Conservation (phyloP, 441 rosid genomes). For the Pelargonium fulgidum region DNA sequence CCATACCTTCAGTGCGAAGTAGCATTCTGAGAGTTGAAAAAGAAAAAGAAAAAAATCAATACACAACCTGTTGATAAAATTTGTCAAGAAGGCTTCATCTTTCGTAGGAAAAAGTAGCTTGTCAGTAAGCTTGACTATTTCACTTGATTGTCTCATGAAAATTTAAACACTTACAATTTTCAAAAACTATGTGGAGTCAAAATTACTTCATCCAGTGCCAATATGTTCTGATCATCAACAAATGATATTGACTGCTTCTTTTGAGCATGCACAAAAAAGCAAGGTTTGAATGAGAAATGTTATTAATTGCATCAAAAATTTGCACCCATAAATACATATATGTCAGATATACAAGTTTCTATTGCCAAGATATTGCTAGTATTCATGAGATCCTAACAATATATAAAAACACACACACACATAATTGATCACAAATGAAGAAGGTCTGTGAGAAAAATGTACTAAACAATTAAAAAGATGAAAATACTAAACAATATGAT, state of each 20-base stretch:
- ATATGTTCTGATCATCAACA: background rate
- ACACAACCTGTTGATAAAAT: background rate
- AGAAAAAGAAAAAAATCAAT: slow-evolving; percentile 2
- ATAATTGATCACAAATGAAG: too few species aligned
- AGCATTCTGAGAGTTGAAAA: slow-evolving; percentile 53
- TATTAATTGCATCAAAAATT: background rate
- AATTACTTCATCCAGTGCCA: background rate
- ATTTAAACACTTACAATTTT: too few species aligned
- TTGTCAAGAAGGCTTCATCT: background rate
- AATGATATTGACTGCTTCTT: too few species aligned
- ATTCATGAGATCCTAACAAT: background rate
- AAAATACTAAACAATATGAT: too few species aligned
- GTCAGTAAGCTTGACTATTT: background rate
- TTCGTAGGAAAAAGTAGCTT: background rate
- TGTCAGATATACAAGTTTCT: background rate
- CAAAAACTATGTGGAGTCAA: background rate
- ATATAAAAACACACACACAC: background rate
- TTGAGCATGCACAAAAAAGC: too few species aligned
- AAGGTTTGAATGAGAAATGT: background rate
- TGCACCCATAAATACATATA: background rate
- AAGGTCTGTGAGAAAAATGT: too few species aligned
- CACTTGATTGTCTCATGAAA: background rate
- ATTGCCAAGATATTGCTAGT: background rate
- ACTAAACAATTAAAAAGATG: too few species aligned
- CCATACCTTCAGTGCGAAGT: slow-evolving; percentile 92